These are phyloP conservation scores for Candida quercuum DNA, from an alignment of 805 yeast genomes.

Conservation along the genomic window DNA sequence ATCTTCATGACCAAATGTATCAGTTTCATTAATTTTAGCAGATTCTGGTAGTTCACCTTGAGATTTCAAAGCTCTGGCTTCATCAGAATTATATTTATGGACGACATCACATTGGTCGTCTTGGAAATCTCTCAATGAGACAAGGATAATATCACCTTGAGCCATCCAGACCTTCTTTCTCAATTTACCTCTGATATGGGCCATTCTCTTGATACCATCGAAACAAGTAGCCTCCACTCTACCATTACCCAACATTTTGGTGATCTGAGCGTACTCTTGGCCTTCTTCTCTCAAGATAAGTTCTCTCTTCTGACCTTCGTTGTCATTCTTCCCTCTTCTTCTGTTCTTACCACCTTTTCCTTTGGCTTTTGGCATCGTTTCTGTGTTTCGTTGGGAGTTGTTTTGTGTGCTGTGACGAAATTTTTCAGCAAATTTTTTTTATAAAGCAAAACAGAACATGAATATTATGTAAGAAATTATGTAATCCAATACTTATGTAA, in stretches of 20 bases:
- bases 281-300: conserved; percentile 89
- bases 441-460: neutral
- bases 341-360: conserved; percentile 84
- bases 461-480: neutral
- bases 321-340: conserved; percentile 97
- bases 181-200: conserved; percentile 97
- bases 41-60: conserved; percentile 97
- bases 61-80: conserved; percentile 92
- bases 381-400: neutral
- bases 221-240: conserved; percentile 93
- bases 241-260: conserved; percentile 98
- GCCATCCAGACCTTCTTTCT: conserved; percentile 99
- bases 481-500: no score
- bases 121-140: conserved; percentile 96
- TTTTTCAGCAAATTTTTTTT: neutral
- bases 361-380: conserved; percentile 70
- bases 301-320: conserved; percentile 90
- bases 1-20: conserved; percentile 92
- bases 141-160: conserved; percentile 95
- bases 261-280: conserved; percentile 97
- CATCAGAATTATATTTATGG: conserved; percentile 94
- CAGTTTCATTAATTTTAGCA: conserved; percentile 96
- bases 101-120: conserved; percentile 98
- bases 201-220: conserved; percentile 91
- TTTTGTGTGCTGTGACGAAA: neutral